phyloP scores from a whole-genome alignment of 2,329 filamentous ascomycete species.

The Podosphaera aphanis region DNA sequence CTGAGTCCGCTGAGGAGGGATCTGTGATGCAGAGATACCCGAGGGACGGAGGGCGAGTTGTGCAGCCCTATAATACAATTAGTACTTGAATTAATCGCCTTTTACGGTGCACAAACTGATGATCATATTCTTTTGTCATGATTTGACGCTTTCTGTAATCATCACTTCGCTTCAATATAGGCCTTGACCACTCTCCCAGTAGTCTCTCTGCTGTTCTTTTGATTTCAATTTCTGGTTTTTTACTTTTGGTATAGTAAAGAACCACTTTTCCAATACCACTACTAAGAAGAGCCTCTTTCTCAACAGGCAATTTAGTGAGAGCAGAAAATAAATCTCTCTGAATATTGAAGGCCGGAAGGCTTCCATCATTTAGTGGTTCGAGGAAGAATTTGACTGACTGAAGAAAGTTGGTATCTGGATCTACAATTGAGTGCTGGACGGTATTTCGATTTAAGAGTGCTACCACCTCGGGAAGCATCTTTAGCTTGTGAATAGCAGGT shows the following conservation, averaged over 20 bases:
- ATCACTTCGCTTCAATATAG: conserved; percentile 79
- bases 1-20: conserved; percentile 8
- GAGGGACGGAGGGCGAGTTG: conserved; percentile 16
- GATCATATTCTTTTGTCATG: conserved; percentile 38
- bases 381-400: conserved; percentile 94
- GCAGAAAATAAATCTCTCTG: conserved; percentile 81
- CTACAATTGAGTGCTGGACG: conserved; percentile 61
- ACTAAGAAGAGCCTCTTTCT: conserved; percentile 72
- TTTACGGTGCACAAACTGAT: conserved; percentile 25
- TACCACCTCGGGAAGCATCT: conserved; percentile 77
- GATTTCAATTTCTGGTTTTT: conserved; percentile 66
- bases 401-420: conserved; percentile 85
- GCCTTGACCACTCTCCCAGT: conserved; percentile 86
- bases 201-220: conserved; percentile 83
- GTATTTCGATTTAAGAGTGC: conserved; percentile 75
- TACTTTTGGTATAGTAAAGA: conserved; percentile 90
- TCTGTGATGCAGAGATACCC: conserved; percentile 12
- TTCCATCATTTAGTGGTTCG: conserved; percentile 82
- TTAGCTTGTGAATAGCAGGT: conserved; percentile 78
- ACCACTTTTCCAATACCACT: conserved; percentile 92
- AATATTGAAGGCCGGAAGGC: conserved; percentile 87
- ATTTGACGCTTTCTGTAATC: conserved; percentile 73
- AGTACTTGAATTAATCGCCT: conserved; percentile 2
- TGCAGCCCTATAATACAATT: conserved; percentile 12
- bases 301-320: conserved; percentile 58